Conservation (phyloP, 176 grass and related monocot genomes). For the Rhynchospora breviuscula region DNA sequence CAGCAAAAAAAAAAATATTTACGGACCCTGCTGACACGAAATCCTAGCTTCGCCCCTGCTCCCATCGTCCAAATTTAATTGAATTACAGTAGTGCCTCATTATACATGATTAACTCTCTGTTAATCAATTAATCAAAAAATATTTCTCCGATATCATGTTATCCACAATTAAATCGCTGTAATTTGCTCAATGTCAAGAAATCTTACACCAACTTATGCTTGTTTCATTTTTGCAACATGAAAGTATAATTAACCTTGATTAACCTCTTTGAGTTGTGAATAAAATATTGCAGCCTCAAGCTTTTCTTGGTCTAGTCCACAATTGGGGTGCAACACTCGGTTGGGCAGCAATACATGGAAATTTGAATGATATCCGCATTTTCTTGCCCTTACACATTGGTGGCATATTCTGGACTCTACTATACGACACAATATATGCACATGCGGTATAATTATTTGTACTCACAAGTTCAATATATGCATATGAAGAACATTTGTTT, state of each 20-base stretch:
- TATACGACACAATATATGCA: slow-evolving; percentile 47
- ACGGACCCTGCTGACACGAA: too few relatives aligned
- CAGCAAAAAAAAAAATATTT: too few relatives aligned
- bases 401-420: slow-evolving; percentile 43
- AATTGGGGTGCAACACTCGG: slow-evolving; percentile 39
- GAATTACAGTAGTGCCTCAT: neutral
- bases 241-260: neutral
- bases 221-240: neutral
- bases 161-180: too few relatives aligned
- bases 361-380: slow-evolving; percentile 24
- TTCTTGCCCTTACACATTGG: slow-evolving; percentile 28
- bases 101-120: too few relatives aligned
- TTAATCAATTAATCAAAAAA: too few relatives aligned
- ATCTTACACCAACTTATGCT: neutral
- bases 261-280: neutral
- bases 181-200: neutral
- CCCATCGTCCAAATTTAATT: too few relatives aligned
- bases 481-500: too few relatives aligned
- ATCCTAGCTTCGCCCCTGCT: too few relatives aligned
- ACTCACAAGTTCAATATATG: too few relatives aligned
- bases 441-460: slow-evolving; percentile 26
- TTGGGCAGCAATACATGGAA: slow-evolving; percentile 32
- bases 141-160: too few relatives aligned
- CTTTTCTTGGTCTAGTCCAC: slow-evolving; percentile 32
- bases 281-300: slow-evolving; percentile 30